A percentile compares a stretch with the other conserved stretches of the same genome.
Conservation (phyloP, 2,329 filamentous ascomycete genomes). For the Incumbomyces delicatus region DNA sequence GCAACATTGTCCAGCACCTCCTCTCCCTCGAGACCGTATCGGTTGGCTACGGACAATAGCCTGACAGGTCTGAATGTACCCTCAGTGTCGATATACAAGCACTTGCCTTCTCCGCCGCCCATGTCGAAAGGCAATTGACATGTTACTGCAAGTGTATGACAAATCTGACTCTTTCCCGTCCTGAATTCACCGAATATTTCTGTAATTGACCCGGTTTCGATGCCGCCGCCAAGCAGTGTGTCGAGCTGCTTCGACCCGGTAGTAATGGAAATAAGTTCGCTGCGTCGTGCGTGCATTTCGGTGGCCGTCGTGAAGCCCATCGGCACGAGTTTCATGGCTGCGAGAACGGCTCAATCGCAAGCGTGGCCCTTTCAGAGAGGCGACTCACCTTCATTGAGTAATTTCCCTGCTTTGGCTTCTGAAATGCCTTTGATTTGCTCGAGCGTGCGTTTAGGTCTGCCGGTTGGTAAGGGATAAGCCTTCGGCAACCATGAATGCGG, state of each 20-base stretch:
- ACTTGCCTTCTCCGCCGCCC: conserved; percentile 97
- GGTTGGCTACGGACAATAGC: conserved; percentile 80
- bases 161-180: conserved; percentile 97
- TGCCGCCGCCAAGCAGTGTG: conserved; percentile 82
- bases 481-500: not conserved
- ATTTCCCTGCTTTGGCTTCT: conserved; percentile 87
- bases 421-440: conserved; percentile 98
- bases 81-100: conserved; percentile 96
- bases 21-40: conserved; percentile 89
- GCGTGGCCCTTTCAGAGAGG: conserved; percentile 2
- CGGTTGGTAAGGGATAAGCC: too few relatives aligned
- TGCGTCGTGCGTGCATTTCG: conserved; percentile 95
- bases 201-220: conserved; percentile 95
- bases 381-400: conserved; percentile 74
- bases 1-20: conserved; percentile 98
- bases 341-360: conserved; percentile 12
- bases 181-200: conserved; percentile 97
- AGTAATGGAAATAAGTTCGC: conserved; percentile 94
- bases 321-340: conserved; percentile 91
- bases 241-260: conserved; percentile 97
- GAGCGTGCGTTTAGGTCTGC: conserved; percentile 58
- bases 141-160: conserved; percentile 95
- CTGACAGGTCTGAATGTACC: conserved; percentile 93
- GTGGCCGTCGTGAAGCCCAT: conserved; percentile 99
- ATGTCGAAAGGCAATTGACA: conserved; percentile 97